These are phyloP conservation scores for Coffea eugenioides DNA, from an alignment of 257 asterid species.

Conservation along the genomic window DNA sequence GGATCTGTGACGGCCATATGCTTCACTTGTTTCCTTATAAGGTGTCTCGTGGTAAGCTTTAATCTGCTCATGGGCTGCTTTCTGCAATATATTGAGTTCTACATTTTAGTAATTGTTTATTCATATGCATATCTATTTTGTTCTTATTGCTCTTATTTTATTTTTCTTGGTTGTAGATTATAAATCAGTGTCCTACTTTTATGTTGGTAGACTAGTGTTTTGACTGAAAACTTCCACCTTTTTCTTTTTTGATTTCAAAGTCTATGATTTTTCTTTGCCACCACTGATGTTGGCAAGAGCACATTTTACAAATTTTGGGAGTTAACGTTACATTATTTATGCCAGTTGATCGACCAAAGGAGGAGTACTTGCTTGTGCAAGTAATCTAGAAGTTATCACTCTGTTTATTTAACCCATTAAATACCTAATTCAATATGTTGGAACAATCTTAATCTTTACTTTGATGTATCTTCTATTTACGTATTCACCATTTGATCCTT, in stretches of 20 bases:
- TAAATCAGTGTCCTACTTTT: background rate
- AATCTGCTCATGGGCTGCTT: background rate
- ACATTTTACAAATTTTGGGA: background rate
- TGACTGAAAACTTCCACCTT: background rate
- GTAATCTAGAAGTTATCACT: too few relatives aligned
- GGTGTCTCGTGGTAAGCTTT: slow-evolving; percentile 82
- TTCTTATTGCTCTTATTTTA: background rate
- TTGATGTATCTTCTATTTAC: background rate
- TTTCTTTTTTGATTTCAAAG: background rate
- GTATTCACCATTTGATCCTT: background rate
- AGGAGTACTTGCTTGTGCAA: background rate
- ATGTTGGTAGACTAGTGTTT: background rate
- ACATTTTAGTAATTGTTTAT: background rate
- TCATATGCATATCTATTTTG: background rate
- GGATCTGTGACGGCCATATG: slow-evolving; percentile 96
- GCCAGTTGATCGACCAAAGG: background rate
- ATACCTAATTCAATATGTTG: too few relatives aligned
- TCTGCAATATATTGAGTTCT: background rate
- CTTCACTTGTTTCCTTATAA: slow-evolving; percentile 81
- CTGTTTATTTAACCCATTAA: too few relatives aligned
- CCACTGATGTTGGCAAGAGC: background rate
- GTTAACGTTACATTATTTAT: background rate
- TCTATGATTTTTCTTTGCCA: background rate
- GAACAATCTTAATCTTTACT: too few relatives aligned
- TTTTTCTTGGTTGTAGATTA: background rate